Conservation (phyloP, 495 filamentous ascomycete genomes). For the Lindgomyces ingoldianus region DNA sequence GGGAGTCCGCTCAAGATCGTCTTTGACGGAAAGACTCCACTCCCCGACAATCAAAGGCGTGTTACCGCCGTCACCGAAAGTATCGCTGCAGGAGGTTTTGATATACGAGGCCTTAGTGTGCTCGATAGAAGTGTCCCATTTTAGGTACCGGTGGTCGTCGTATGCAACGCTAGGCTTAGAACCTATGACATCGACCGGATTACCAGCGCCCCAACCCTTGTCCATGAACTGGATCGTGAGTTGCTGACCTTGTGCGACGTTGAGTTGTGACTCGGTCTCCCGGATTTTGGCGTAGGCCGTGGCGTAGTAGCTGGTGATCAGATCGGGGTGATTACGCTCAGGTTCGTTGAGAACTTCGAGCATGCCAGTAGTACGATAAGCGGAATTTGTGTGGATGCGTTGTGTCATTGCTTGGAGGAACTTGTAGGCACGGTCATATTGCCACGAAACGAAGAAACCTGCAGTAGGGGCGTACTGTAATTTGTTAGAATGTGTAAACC, state of each 20-base stretch:
- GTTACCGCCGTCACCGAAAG: slow-evolving; percentile 48
- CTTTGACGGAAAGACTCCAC: slow-evolving; percentile 55
- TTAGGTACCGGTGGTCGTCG: slow-evolving; percentile 59
- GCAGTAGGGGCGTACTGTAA: slow-evolving; percentile 44
- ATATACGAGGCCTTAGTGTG: slow-evolving; percentile 53
- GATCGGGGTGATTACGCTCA: slow-evolving; percentile 37
- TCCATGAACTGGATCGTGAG: slow-evolving; percentile 62
- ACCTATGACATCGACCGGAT: slow-evolving; percentile 51
- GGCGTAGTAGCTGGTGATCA: slow-evolving; percentile 52
- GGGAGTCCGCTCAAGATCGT: slow-evolving; percentile 48
- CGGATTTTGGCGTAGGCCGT: slow-evolving; percentile 54
- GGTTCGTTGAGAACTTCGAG: slow-evolving; percentile 65
- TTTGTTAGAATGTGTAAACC: not conserved
- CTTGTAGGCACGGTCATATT: slow-evolving; percentile 59
- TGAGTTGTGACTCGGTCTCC: slow-evolving; percentile 46
- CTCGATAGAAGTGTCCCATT: slow-evolving; percentile 50
- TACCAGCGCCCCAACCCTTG: slow-evolving; percentile 54
- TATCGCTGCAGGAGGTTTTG: slow-evolving; percentile 52
- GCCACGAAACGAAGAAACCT: slow-evolving; percentile 58
- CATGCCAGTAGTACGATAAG: slow-evolving; percentile 60
- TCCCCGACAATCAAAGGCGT: slow-evolving; percentile 58
- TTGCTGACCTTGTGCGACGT: slow-evolving; percentile 45
- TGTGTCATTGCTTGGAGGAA: slow-evolving; percentile 63
- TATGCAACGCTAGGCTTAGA: slow-evolving; percentile 49
- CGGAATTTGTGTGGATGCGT: slow-evolving; percentile 54